A percentile compares a stretch with the other conserved stretches of the same genome.
Evolutionary conservation across 2,329 filamentous ascomycete species (phyloP).

Genomic region (Epichloe glyceriae): DNA sequence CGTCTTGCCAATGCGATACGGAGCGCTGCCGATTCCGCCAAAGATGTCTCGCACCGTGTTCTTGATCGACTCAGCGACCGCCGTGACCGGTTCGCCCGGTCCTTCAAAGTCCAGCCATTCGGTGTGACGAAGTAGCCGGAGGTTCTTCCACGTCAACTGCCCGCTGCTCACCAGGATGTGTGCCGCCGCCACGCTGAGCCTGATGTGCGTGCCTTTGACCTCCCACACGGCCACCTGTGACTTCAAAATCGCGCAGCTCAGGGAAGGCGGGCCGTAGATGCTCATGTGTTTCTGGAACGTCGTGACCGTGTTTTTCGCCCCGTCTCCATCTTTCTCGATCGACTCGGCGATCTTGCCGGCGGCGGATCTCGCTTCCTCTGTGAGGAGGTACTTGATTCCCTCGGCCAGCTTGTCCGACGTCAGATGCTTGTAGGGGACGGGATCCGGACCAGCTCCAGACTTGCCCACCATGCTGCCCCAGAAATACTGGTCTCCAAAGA

Average conservation of each 20-base stretch:
- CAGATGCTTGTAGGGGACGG: conserved; percentile 56
- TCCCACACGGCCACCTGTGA: conserved; percentile 54
- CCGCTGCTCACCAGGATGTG: conserved; percentile 49
- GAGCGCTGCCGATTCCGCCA: conserved; percentile 50
- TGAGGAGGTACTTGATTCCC: conserved; percentile 57
- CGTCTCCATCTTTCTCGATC: conserved; percentile 53
- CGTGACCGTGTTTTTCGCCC: conserved; percentile 54
- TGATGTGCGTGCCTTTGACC: conserved; percentile 45
- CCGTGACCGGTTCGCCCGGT: conserved; percentile 59
- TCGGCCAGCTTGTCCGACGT: conserved; percentile 51
- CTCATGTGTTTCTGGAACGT: conserved; percentile 51
- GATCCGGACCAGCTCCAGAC: conserved; percentile 50
- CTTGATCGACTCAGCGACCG: conserved; percentile 48
- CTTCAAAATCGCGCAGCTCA: conserved; percentile 53
- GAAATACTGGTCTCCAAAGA: conserved; percentile 70
- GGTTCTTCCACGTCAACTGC: conserved; percentile 48
- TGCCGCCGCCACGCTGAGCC: conserved; percentile 51
- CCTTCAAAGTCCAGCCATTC: conserved; percentile 72
- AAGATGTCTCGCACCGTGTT: conserved; percentile 45
- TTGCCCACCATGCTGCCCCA: conserved; percentile 60
- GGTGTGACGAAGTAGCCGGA: conserved; percentile 51
- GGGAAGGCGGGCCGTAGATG: conserved; percentile 35
- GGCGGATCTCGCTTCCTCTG: conserved; percentile 43
- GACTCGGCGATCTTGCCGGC: conserved; percentile 45
- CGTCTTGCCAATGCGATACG: conserved; percentile 45